Base-by-base conservation (phyloP, 164 flowering plant species). In the Vitis amurensis region DNA sequence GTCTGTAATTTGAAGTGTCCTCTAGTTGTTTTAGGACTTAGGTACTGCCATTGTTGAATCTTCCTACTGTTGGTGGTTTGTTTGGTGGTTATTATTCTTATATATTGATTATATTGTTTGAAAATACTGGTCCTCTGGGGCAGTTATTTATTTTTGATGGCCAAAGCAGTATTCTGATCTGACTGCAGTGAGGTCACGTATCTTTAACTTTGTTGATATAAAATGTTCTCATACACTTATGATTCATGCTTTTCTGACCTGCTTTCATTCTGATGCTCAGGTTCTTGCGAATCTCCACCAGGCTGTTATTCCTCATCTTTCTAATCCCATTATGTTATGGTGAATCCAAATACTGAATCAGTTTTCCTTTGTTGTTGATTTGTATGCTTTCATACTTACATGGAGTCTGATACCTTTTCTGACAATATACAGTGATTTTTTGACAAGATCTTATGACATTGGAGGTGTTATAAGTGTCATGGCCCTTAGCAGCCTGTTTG, bases 381-480 rank as follows among this genome's bases (percentile, higher is more conserved):
- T 69, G n/a, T 51, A 44, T 62, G 4, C 3, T 17, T 19, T 65
- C 10, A 13, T 58, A 23, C 50, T 63, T 61, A 23, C 8, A 8
- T 56, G 58, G 23, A 58, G 29, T 17, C 80, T 80, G 48, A 73
- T 63, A 55, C 50, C 51, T 68, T 29, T 31, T 29, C 47, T 67
- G 60, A 23, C 50, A 17, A 63, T 70, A 8, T 86, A 90, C 98
- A 95, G 99, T 76, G 99, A 95, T 78, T 93, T 95, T 58, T 86
- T 95, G 71, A 91, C 99, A 58, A 85, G 89, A 79, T 95, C 99
- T 50, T 95, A 95, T 84, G 98, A 93, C 76, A 86, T 91, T 75
- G 99, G 99, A 15, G 99, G 99, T 70, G 95, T 91, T 70, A 80
- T 90, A 61, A 95, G 99, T 78, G 97, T 95, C 58, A 95, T 95